These are phyloP conservation scores for Rhodotorula sp. DNA, from an alignment of 1,284 basidiomycete genomes.

Conservation along the genomic window DNA sequence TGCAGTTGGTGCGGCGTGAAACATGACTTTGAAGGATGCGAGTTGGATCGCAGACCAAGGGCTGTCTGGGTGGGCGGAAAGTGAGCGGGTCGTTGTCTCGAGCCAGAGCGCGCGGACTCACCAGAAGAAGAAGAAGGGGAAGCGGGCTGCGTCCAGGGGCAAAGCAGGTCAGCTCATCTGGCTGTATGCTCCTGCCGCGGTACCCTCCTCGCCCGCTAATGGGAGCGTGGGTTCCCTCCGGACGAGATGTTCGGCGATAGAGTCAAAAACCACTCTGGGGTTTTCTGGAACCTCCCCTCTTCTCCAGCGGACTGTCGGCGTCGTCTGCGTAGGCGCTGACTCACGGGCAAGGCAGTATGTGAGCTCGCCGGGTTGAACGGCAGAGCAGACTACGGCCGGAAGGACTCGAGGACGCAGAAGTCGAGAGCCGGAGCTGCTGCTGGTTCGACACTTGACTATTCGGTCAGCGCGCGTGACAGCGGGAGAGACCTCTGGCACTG, in stretches of 20 bases:
- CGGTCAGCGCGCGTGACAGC: too few species aligned
- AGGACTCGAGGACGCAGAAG: neutral
- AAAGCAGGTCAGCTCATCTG: too few species aligned
- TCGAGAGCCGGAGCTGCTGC: neutral
- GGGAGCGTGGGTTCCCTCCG: too few species aligned
- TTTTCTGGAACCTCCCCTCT: too few species aligned
- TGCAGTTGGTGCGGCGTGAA: slow-evolving; percentile 25
- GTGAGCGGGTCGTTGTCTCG: neutral
- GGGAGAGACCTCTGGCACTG: too few species aligned
- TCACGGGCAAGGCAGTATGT: neutral
- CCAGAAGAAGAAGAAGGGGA: neutral
- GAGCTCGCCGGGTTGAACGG: slow-evolving; percentile 16
- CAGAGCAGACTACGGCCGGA: neutral
- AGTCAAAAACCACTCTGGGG: too few species aligned
- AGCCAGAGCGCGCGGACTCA: neutral
- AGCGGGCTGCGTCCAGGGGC: neutral
- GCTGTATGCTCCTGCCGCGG: too few species aligned
- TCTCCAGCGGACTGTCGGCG: too few species aligned
- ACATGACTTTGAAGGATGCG: slow-evolving; percentile 11
- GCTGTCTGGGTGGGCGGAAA: neutral
- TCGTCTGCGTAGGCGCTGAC: neutral
- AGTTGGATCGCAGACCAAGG: slow-evolving; percentile 18
- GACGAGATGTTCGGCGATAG: too few species aligned
- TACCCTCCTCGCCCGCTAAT: too few species aligned
- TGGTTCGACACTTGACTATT: too few species aligned